phyloP scores from a whole-genome alignment of 305 asterid species.

The Euphrasia arctica region DNA sequence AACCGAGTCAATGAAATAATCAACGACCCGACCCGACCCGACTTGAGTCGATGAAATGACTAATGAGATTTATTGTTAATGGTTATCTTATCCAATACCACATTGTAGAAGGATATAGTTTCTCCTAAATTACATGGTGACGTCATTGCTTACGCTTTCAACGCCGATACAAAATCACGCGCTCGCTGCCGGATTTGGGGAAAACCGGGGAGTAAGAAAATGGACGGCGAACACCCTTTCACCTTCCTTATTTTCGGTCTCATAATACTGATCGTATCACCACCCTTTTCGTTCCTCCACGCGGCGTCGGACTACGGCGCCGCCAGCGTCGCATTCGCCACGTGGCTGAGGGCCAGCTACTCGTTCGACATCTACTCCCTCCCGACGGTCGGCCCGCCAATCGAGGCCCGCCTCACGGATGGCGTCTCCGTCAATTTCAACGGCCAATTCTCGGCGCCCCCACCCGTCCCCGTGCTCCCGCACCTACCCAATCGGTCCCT shows the following conservation, averaged over 20 bases:
- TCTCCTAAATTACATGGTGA: too few species aligned
- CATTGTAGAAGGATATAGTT: too few species aligned
- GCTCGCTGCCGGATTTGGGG: too few species aligned
- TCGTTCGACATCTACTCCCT: slow-evolving; percentile 69
- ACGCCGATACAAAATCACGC: too few species aligned
- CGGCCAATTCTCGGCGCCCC: slow-evolving; percentile 55
- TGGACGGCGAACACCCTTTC: not conserved
- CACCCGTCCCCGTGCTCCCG: slow-evolving; percentile 37
- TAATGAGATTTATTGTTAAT: too few species aligned
- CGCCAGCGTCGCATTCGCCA: slow-evolving; percentile 56
- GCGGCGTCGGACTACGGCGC: slow-evolving; percentile 31
- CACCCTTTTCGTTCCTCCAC: slow-evolving; percentile 1
- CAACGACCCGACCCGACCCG: too few species aligned
- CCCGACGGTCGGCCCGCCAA: slow-evolving; percentile 27
- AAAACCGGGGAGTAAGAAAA: too few species aligned
- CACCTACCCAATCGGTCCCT: slow-evolving; percentile 19
- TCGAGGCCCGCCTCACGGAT: slow-evolving; percentile 63
- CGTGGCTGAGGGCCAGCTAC: slow-evolving; percentile 68
- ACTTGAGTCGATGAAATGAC: too few species aligned
- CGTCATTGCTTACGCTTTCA: too few species aligned
- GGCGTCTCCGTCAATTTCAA: slow-evolving; percentile 74
- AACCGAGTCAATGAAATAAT: too few species aligned
- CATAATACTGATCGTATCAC: not conserved
- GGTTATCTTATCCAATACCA: too few species aligned
- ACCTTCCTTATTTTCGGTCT: slow-evolving; percentile 23